Percentiles rank a stretch among this genome's conserved stretches.
These are phyloP conservation scores for Diversispora eburnea DNA, from an alignment of 192 early-diverging fungal species.

Conservation along the genomic window DNA sequence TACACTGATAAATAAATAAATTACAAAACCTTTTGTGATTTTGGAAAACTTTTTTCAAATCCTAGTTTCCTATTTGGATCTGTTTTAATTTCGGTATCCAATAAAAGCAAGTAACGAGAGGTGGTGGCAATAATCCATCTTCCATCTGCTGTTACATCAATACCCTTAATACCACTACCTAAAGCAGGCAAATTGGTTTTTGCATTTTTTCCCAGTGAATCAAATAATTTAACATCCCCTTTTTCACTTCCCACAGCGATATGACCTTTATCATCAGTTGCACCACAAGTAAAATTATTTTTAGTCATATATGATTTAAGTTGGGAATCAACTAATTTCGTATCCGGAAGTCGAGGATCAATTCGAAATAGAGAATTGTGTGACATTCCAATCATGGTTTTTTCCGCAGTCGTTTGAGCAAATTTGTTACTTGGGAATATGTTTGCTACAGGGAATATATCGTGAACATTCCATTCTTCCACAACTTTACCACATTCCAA, in stretches of 20 bases:
- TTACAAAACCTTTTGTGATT: conserved; percentile 52
- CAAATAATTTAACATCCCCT: conserved; percentile 86
- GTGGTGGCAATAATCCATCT: conserved; percentile 87
- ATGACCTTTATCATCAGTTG: conserved; percentile 78
- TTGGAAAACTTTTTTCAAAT: conserved; percentile 68
- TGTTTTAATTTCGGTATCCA: conserved; percentile 63
- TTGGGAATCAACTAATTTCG: conserved; percentile 66
- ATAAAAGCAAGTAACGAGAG: conserved; percentile 76
- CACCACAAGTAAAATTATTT: conserved; percentile 64
- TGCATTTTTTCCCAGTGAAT: conserved; percentile 73
- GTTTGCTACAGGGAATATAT: conserved; percentile 60
- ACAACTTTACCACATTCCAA: conserved; percentile 87
- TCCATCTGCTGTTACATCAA: conserved; percentile 87
- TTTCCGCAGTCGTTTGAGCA: conserved; percentile 67
- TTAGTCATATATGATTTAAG: conserved; percentile 69
- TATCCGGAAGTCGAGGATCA: conserved; percentile 77
- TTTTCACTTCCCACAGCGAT: conserved; percentile 78
- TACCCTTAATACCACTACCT: conserved; percentile 83
- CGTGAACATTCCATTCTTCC: conserved; percentile 88
- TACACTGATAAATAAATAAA: not conserved
- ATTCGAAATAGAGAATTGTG: conserved; percentile 81
- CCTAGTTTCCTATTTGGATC: conserved; percentile 51
- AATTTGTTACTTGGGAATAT: conserved; percentile 75
- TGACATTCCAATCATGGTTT: conserved; percentile 80
- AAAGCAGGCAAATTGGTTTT: conserved; percentile 83